Conservation (phyloP, 1,284 basidiomycete species). For the Serendipita sp. region DNA sequence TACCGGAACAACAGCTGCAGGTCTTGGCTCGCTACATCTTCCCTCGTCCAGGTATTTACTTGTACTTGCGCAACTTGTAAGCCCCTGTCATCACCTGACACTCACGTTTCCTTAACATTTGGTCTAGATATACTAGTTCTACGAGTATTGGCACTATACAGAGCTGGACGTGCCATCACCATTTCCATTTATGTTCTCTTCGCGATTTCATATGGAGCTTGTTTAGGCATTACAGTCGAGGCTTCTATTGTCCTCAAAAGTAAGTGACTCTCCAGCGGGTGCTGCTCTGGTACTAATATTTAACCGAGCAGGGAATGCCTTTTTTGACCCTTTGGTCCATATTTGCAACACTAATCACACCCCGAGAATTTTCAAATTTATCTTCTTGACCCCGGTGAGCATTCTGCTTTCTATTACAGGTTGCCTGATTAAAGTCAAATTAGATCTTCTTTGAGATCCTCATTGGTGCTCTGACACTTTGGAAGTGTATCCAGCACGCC, state of each 20-base stretch:
- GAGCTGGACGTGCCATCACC: not conserved
- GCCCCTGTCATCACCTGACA: not conserved
- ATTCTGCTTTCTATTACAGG: no score
- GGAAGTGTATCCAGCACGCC: not conserved
- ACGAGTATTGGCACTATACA: not conserved
- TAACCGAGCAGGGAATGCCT: not conserved
- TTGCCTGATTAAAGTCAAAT: no score
- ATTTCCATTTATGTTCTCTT: not conserved
- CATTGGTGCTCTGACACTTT: not conserved
- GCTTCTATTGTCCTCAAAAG: not conserved
- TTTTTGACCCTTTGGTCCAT: not conserved
- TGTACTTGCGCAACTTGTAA: not conserved
- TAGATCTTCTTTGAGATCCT: not conserved
- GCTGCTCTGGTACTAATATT: not conserved
- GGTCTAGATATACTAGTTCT: not conserved
- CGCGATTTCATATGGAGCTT: not conserved
- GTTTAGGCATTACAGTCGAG: not conserved
- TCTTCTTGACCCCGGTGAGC: not conserved
- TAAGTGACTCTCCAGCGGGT: not conserved
- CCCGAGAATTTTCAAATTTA: not conserved
- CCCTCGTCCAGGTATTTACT: not conserved
- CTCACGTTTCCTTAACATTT: not conserved
- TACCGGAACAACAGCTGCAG: not conserved
- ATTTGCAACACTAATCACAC: not conserved
- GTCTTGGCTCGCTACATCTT: not conserved